A percentile compares a stretch with the other conserved stretches of the same genome.
These are phyloP conservation scores for Raphanus raphanistrum DNA, from an alignment of 345 rosid genomes.

Conservation along the genomic window DNA sequence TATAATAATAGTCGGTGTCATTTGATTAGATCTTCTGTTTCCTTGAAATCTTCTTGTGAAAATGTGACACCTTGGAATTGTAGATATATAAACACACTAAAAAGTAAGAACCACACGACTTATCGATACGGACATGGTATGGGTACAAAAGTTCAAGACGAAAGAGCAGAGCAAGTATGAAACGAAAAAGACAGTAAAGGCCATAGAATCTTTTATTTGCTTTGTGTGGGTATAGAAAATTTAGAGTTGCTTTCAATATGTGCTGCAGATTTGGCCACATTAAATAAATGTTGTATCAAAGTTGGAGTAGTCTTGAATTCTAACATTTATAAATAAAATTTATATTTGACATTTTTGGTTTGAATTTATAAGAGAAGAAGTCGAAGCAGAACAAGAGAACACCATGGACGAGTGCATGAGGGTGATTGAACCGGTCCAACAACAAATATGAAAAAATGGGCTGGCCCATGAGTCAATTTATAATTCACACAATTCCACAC, in stretches of 20 bases:
- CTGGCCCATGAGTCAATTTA: neutral
- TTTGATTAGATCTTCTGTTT: neutral
- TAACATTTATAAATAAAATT: neutral
- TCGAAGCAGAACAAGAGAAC: neutral
- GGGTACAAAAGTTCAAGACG: neutral
- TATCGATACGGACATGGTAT: constrained; percentile 4
- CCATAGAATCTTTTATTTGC: constrained; percentile 1
- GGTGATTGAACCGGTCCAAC: neutral
- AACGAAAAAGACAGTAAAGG: constrained; percentile 11
- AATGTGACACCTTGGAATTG: neutral
- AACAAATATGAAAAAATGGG: neutral
- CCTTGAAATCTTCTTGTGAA: neutral
- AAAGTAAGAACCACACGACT: constrained; percentile 5
- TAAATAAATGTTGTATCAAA: neutral
- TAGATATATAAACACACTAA: neutral
- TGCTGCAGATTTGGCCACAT: constrained; percentile 26
- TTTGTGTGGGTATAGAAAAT: constrained; percentile 14
- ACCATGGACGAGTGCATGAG: neutral
- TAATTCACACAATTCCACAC: neutral
- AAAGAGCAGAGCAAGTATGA: constrained; percentile 23
- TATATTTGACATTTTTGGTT: neutral
- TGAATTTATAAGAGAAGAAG: neutral
- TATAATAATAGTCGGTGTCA: neutral
- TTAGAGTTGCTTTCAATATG: constrained; percentile 14
- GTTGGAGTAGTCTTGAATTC: neutral